phyloP scores from a whole-genome alignment of 495 filamentous ascomycete genomes.

The Aspergillus funiculosus region DNA sequence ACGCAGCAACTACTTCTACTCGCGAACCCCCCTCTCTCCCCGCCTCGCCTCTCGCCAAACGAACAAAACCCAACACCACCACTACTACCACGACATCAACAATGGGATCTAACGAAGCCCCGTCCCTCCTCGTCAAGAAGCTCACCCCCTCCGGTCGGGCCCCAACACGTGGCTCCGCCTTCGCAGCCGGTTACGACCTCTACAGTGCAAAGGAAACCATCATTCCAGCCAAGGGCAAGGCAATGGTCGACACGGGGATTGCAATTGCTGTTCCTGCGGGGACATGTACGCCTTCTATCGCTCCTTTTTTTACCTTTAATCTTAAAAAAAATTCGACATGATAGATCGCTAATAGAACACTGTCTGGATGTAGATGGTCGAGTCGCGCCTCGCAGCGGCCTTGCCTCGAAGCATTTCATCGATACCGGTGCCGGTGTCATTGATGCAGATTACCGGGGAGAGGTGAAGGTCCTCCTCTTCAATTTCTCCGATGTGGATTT shows the following conservation, averaged over 20 bases:
- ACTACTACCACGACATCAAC: slow-evolving; percentile 26
- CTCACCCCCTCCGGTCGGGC: slow-evolving; percentile 64
- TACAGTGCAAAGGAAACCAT: slow-evolving; percentile 68
- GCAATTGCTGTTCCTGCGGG: slow-evolving; percentile 80
- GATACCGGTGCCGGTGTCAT: slow-evolving; percentile 94
- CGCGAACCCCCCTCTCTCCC: slow-evolving; percentile 54
- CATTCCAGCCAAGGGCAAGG: slow-evolving; percentile 78
- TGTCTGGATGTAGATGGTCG: slow-evolving; percentile 61
- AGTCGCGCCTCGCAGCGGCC: slow-evolving; percentile 84
- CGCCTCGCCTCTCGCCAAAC: slow-evolving; percentile 60
- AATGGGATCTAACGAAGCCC: slow-evolving; percentile 38
- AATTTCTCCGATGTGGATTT: slow-evolving; percentile 86
- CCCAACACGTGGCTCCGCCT: slow-evolving; percentile 82
- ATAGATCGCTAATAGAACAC: no score
- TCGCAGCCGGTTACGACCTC: slow-evolving; percentile 90
- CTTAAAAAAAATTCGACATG: not conserved
- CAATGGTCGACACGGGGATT: slow-evolving; percentile 82
- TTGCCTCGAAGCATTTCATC: slow-evolving; percentile 90
- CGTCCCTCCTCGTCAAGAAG: slow-evolving; percentile 77
- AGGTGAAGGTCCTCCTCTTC: slow-evolving; percentile 88
- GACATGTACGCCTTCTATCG: slow-evolving; percentile 58
- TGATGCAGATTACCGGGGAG: slow-evolving; percentile 93
- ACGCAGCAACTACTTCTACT: slow-evolving; percentile 18
- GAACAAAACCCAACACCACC: slow-evolving; percentile 43
- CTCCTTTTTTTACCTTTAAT: not conserved